phyloP scores from a whole-genome alignment of 495 filamentous ascomycete species.

The Daldinia vernicosa region DNA sequence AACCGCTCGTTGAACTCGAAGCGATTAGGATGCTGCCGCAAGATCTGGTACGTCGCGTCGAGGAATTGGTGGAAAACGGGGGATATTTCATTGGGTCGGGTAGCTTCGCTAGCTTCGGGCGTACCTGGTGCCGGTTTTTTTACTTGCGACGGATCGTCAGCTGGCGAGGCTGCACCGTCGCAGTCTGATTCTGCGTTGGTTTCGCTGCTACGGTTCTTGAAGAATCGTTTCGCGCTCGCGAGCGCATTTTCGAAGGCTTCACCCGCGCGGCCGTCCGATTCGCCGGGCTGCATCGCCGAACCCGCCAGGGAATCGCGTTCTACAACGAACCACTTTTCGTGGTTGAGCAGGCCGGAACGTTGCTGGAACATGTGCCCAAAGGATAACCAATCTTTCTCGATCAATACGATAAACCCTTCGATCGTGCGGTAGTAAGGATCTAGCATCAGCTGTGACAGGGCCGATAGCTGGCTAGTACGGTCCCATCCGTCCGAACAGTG shows the following conservation, averaged over 20 bases:
- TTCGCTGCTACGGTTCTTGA: constrained; percentile 76
- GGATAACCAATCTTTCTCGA: constrained; percentile 98
- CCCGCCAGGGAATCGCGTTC: constrained; percentile 74
- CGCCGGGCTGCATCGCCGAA: constrained; percentile 61
- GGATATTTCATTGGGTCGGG: constrained; percentile 81
- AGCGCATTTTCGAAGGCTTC: constrained; percentile 89
- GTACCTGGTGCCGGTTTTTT: constrained; percentile 39
- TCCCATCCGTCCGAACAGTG: constrained; percentile 99
- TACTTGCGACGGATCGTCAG: constrained; percentile 41
- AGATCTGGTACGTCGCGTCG: constrained; percentile 90
- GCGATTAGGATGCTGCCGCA: constrained; percentile 84
- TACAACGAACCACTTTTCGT: constrained; percentile 94
- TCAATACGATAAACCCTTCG: constrained; percentile 92
- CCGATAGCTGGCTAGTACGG: constrained; percentile 92
- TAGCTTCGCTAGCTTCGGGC: constrained; percentile 50
- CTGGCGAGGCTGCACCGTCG: constrained; percentile 36
- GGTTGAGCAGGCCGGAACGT: constrained; percentile 82
- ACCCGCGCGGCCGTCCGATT: constrained; percentile 65
- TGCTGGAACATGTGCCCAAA: constrained; percentile 98
- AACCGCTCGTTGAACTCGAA: constrained; percentile 99
- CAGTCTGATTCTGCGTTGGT: constrained; percentile 59
- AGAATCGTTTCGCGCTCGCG: constrained; percentile 87
- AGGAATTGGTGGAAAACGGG: constrained; percentile 99
- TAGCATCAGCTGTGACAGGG: constrained; percentile 90
- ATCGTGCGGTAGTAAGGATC: constrained; percentile 96